Conservation (phyloP, 1,284 basidiomycete genomes). For the Sparassis latifolia region DNA sequence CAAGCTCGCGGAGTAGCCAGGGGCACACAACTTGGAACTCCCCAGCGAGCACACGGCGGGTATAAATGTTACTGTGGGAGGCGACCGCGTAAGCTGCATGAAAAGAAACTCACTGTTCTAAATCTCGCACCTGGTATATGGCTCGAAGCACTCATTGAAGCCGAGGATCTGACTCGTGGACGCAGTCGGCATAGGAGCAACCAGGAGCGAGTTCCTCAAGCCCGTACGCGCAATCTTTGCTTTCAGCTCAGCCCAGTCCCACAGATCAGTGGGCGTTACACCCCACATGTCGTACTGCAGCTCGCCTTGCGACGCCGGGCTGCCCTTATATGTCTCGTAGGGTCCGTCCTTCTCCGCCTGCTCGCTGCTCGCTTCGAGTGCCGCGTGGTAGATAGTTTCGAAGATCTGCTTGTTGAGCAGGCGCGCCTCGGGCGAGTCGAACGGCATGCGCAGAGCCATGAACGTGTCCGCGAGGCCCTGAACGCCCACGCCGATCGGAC, state of each 20-base stretch:
- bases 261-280: slow-evolving; percentile 86
- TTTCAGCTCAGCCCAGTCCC: slow-evolving; percentile 93
- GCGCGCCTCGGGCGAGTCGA: slow-evolving; percentile 87
- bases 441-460: slow-evolving; percentile 95
- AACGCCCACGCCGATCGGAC: slow-evolving; percentile 96
- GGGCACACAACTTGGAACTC: slow-evolving; percentile 99
- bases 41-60: slow-evolving; percentile 97
- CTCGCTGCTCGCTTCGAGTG: slow-evolving; percentile 89
- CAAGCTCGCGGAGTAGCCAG: slow-evolving; percentile 95
- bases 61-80: slow-evolving; percentile 86
- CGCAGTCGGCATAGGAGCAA: slow-evolving; percentile 98
- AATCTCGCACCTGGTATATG: slow-evolving; percentile 75
- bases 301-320: slow-evolving; percentile 83
- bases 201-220: slow-evolving; percentile 89
- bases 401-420: slow-evolving; percentile 95
- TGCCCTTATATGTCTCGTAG: slow-evolving; percentile 91
- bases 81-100: slow-evolving; percentile 5
- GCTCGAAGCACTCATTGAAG: slow-evolving; percentile 98
- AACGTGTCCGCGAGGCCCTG: slow-evolving; percentile 98
- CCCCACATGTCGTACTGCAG: slow-evolving; percentile 97
- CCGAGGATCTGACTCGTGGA: slow-evolving; percentile 98
- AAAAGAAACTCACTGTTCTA: background rate
- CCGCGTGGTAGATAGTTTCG: slow-evolving; percentile 98
- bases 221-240: slow-evolving; percentile 85
- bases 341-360: slow-evolving; percentile 79